Conservation (phyloP, 192 early-diverging fungal genomes). For the Backusella mclennaniae region DNA sequence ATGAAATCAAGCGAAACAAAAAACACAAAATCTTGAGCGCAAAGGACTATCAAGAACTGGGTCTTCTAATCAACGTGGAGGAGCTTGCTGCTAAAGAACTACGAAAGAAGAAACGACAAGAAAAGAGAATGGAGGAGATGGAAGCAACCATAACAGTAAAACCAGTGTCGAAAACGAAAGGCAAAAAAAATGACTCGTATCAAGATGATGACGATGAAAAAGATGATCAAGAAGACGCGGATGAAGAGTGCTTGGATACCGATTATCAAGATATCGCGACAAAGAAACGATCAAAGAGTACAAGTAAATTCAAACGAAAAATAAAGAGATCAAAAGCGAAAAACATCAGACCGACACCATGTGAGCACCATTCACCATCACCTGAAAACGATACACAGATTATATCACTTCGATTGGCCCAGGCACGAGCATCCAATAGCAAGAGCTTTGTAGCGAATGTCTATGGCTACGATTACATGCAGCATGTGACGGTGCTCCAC, state of each 20-base stretch:
- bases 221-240: neutral
- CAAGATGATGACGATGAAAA: neutral
- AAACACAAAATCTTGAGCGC: constrained; percentile 22
- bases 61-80: constrained; percentile 15
- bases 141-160: neutral
- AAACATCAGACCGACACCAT: neutral
- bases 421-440: constrained; percentile 1
- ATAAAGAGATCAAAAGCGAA: neutral
- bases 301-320: neutral
- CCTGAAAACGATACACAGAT: neutral
- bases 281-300: neutral
- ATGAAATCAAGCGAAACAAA: constrained; percentile 14
- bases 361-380: neutral
- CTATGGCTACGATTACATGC: constrained; percentile 39
- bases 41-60: constrained; percentile 26
- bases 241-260: neutral
- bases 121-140: neutral
- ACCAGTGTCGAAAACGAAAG: neutral
- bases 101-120: constrained; percentile 8
- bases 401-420: neutral
- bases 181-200: neutral
- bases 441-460: constrained; percentile 34
- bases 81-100: constrained; percentile 1
- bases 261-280: neutral
- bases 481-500: constrained; percentile 40